Base-by-base conservation (phyloP, 805 yeast species). In the Kodamaea laetipori region DNA sequence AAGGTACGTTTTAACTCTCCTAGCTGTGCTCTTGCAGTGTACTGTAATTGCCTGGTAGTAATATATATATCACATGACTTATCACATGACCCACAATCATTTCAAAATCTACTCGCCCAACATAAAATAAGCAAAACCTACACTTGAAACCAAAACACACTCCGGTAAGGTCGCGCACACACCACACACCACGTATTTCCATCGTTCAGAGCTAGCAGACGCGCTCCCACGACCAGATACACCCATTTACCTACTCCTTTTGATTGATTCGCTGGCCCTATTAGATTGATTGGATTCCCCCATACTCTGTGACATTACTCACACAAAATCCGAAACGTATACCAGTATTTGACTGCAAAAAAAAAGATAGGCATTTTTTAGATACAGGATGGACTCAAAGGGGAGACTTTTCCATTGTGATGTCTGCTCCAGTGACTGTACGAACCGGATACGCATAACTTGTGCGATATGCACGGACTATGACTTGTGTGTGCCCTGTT, bases 401-500 rank as follows among this genome's bases (percentile, higher is more conserved):
- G 63, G 65, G 43, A 58, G 65, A 45, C 58, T 69, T 56, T 89
- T 79, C 62, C 96, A 89, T 60, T 94, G 99, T 67, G 99, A 94
- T 66, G 89, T 89, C 9, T 94, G 99, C 61, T 84, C 96, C n/a
- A 77, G 95, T 1, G 99, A 94, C 63, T 87, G 97, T 61, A 90
- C 98, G 1, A 83, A 90, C 57, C 71, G 97, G 52, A 94, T 94
- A 37, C 76, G 98, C 49, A 83, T 94, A 37, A 76, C 86, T 40
- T 94, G 99, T 72, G 98, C 97, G 0, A 84, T 81, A 25, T 95
- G 99, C 66, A 73, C 81, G 3, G 98, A 92, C 63, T 94, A 92
- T 57, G 99, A 94, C 62, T 70, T 94, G n/a, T 94, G 99, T 72
- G 98, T 95, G 4, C 96, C 96, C 2, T 94, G 99, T 63, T 94